Evolutionary conservation across 179 eudicot species (phyloP).

Genomic region (Pouteria campechiana): DNA sequence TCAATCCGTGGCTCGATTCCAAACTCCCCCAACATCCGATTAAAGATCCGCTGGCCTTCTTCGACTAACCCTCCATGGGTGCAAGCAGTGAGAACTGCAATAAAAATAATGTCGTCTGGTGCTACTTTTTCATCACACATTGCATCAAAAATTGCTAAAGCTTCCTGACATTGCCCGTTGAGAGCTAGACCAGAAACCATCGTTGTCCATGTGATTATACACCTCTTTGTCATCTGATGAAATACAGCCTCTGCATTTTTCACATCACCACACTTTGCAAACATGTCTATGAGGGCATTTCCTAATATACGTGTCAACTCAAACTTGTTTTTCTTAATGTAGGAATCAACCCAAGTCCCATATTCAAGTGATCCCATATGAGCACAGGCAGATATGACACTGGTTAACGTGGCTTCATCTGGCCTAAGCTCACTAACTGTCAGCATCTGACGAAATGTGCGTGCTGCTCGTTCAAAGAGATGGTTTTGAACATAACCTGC

Average conservation of each 20-base stretch:
- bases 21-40: slow-evolving; percentile 14
- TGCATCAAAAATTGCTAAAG: slow-evolving; percentile 14
- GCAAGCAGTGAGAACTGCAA: slow-evolving; percentile 36
- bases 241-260: slow-evolving; percentile 15
- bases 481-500: slow-evolving; percentile 20
- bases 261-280: slow-evolving; percentile 29
- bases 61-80: slow-evolving; percentile 26
- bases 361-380: slow-evolving; percentile 27
- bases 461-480: slow-evolving; percentile 21
- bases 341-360: slow-evolving; percentile 26
- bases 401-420: slow-evolving; percentile 17
- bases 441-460: slow-evolving; percentile 15
- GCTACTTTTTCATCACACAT: slow-evolving; percentile 16
- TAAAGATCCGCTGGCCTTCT: slow-evolving; percentile 23
- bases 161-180: slow-evolving; percentile 22
- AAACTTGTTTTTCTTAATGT: slow-evolving; percentile 19
- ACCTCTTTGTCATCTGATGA: slow-evolving; percentile 11
- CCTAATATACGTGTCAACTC: slow-evolving; percentile 18
- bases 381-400: slow-evolving; percentile 27
- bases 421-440: slow-evolving; percentile 22
- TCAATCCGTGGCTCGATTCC: slow-evolving; percentile 21
- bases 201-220: slow-evolving; percentile 30
- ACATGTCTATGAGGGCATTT: slow-evolving; percentile 29
- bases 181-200: slow-evolving; percentile 26
- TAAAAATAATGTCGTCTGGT: slow-evolving; percentile 32